These are phyloP conservation scores for Magnolia sinica DNA, from an alignment of 164 flowering plant species.

Conservation along the genomic window DNA sequence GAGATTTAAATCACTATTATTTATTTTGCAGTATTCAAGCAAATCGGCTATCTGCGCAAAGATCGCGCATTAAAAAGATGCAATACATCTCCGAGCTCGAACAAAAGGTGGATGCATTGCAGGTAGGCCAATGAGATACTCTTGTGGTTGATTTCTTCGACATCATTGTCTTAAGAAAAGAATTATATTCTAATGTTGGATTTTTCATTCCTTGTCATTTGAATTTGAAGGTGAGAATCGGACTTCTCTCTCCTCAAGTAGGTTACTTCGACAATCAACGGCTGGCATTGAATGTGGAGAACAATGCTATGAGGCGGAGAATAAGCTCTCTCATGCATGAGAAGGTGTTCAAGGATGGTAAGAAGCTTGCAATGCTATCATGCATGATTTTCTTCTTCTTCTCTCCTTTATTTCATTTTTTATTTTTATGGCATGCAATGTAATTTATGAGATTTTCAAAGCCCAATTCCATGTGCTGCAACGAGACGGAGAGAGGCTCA, in stretches of 20 bases:
- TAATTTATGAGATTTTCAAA: not conserved
- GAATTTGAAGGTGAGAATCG: slow-evolving; percentile 16
- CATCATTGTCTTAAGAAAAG: not conserved
- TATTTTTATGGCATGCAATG: not conserved
- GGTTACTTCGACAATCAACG: not conserved
- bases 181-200: too few species aligned
- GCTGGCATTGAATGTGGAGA: slow-evolving; percentile 11
- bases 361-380: not conserved
- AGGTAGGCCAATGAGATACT: not conserved
- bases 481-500: slow-evolving; percentile 20
- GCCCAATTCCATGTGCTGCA: slow-evolving; percentile 18
- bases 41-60: slow-evolving; percentile 25
- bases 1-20: not conserved
- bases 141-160: not conserved
- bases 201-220: not conserved
- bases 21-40: slow-evolving; percentile 17
- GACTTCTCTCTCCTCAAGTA: slow-evolving; percentile 19
- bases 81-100: slow-evolving; percentile 21
- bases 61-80: slow-evolving; percentile 19
- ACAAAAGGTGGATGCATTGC: not conserved
- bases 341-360: slow-evolving; percentile 22
- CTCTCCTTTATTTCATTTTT: not conserved
- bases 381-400: not conserved
- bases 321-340: not conserved
- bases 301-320: slow-evolving; percentile 14